Base-by-base conservation (phyloP, 148 eudicot genomes). In the Rhododendron molle region DNA sequence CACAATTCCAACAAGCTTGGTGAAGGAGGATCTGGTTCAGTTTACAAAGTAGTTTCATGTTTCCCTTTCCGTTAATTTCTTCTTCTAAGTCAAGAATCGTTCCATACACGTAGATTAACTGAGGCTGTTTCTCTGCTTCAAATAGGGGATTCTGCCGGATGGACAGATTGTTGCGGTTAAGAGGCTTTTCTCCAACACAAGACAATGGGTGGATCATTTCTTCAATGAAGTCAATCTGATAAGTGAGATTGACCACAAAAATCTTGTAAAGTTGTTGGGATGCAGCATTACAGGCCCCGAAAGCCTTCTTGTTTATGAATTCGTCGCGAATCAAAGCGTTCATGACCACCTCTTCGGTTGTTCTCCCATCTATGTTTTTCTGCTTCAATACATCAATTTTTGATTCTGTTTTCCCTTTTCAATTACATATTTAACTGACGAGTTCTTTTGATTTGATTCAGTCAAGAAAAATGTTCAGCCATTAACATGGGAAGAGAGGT, bases 1-100 rank as follows among this genome's bases (percentile, higher is more conserved):
- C 23, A 84, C 85, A 76, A 78, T 3, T 83, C 92, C 26, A 91
- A 88, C 56, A 93, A 91, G 78, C 88, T 93, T 6, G 93, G 93
- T 30, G 90, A 93, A 88, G 95, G 95, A 62, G 93, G 91, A 73
- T 89, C 90, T 83, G 95, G 95, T n/a, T 83, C 92, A 28, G 95
- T 93, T 30, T 93, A 90, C 81, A 91, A 88, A 79, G 91, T 91
- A 86, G 26, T 73, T 76, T 49, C 40, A 43, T 28, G 5, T 14
- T 30, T 15, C 40, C 0, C 7, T 16, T 28, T 38, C 23, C 14
- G 2, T 13, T n/a, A 3, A 38, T 56, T 69, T 73, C 47, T 44
- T 56, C 18, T 79, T 67, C 21, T 16, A 54, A 67, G 47, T n/a
- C 23, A 26, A 14, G 4, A 43, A 46, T 28, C 26, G 21, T n/a